Percentiles rank a stretch among this genome's conserved stretches.
Evolutionary conservation across 164 flowering plant genomes (phyloP).

Genomic region (Dillenia suffruticosa): DNA sequence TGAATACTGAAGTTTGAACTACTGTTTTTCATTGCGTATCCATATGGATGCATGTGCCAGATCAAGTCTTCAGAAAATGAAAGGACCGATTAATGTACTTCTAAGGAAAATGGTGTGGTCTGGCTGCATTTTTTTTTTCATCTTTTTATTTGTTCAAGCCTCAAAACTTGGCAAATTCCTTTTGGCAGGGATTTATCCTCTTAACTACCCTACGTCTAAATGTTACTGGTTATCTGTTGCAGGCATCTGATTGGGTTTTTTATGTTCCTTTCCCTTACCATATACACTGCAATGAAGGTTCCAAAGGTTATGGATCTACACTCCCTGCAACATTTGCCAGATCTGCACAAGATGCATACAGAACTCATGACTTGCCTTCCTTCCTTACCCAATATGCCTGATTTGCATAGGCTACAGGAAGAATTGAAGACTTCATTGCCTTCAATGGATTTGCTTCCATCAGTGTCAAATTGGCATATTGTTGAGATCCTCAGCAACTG

Average conservation of each 20-base stretch:
- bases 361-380: constrained; percentile 74
- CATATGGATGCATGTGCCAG: too few species aligned
- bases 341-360: constrained; percentile 61
- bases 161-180: too few species aligned
- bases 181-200: too few species aligned
- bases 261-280: constrained; percentile 82
- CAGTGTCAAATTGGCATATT: constrained; percentile 63
- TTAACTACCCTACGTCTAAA: too few species aligned
- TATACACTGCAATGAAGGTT: constrained; percentile 80
- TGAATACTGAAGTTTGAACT: too few species aligned
- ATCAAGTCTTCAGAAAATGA: too few species aligned
- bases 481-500: constrained; percentile 65
- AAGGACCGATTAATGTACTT: too few species aligned
- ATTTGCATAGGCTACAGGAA: constrained; percentile 50
- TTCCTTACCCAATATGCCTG: constrained; percentile 68
- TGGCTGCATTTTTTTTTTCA: too few species aligned
- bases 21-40: too few species aligned
- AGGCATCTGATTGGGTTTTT: constrained; percentile 98
- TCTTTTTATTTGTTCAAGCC: too few species aligned
- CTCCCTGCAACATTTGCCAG: constrained; percentile 58
- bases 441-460: constrained; percentile 54
- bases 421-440: constrained; percentile 52
- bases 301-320: constrained; percentile 78
- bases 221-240: constrained; percentile 11
- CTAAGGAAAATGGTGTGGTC: too few species aligned